These are phyloP conservation scores for Epichloe glyceriae DNA, from an alignment of 2,329 filamentous ascomycete genomes.

Conservation along the genomic window DNA sequence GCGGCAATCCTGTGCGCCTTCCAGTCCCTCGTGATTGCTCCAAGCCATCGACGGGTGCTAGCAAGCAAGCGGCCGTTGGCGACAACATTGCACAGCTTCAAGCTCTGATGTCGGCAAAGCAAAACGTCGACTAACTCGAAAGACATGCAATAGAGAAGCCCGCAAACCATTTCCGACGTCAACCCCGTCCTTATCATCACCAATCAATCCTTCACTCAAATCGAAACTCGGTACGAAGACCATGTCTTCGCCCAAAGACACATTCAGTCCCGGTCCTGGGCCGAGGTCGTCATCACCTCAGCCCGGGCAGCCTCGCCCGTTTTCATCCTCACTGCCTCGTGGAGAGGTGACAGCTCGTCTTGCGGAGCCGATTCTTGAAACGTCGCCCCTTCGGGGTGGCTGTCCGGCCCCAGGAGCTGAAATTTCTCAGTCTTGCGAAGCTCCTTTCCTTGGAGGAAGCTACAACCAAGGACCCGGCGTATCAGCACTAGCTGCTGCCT, in stretches of 20 bases:
- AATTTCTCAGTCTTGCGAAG: conserved; percentile 27
- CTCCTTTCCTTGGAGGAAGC: conserved; percentile 53
- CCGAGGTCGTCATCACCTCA: conserved; percentile 34
- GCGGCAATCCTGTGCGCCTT: background rate
- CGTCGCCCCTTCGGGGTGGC: conserved; percentile 22
- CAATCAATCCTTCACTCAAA: background rate
- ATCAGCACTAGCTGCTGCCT: conserved; percentile 78
- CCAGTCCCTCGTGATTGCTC: background rate
- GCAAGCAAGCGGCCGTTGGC: background rate
- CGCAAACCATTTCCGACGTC: background rate
- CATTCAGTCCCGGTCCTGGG: conserved; percentile 24
- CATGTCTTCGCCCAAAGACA: conserved; percentile 27
- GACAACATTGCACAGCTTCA: background rate
- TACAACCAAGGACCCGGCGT: conserved; percentile 63
- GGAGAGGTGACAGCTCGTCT: conserved; percentile 48
- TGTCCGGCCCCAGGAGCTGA: conserved; percentile 18
- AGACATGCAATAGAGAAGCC: conserved; percentile 2
- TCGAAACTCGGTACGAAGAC: background rate
- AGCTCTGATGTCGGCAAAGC: background rate
- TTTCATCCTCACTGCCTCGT: conserved; percentile 41
- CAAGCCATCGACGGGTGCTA: background rate
- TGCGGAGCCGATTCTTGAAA: conserved; percentile 39
- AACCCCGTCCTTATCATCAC: background rate
- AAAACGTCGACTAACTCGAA: background rate
- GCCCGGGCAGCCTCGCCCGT: conserved; percentile 31